These are phyloP conservation scores for Zopfia rhizophila DNA, from an alignment of 2,329 filamentous ascomycete species.

Conservation along the genomic window DNA sequence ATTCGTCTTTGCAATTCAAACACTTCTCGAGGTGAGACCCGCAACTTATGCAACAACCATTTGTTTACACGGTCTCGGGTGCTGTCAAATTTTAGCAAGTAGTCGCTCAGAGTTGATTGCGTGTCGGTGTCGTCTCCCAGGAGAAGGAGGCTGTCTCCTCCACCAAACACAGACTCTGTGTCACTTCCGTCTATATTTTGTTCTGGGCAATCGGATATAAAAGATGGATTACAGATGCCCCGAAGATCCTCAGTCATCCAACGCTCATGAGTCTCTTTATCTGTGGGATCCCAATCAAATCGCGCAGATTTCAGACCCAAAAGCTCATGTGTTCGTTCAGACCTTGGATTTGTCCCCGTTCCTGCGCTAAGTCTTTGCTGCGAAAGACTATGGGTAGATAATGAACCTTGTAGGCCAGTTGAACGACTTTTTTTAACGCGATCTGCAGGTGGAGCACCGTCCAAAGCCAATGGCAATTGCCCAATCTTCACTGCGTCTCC, in stretches of 20 bases:
- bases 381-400: too few relatives aligned
- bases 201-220: not conserved
- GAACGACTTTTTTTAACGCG: too few relatives aligned
- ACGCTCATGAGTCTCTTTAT: too few relatives aligned
- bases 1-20: conserved; percentile 19
- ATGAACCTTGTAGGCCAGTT: too few relatives aligned
- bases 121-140: conserved; percentile 15
- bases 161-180: conserved; percentile 7
- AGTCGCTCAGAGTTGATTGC: conserved; percentile 25
- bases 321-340: too few relatives aligned
- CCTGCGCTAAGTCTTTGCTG: too few relatives aligned
- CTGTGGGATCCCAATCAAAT: too few relatives aligned
- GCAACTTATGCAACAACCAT: conserved; percentile 29
- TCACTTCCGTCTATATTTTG: not conserved
- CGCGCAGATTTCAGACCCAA: too few relatives aligned
- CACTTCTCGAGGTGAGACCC: conserved; percentile 24
- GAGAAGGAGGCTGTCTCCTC: conserved; percentile 16
- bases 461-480: conserved; percentile 15
- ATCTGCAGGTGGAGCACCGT: not conserved
- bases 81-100: conserved; percentile 24
- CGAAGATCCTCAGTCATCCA: too few relatives aligned
- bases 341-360: too few relatives aligned
- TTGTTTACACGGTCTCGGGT: conserved; percentile 24
- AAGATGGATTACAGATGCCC: too few relatives aligned
- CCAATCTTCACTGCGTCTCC: conserved; percentile 23